Base-by-base conservation (phyloP, 306 rosid genomes). In the Casuarina equisetifolia region DNA sequence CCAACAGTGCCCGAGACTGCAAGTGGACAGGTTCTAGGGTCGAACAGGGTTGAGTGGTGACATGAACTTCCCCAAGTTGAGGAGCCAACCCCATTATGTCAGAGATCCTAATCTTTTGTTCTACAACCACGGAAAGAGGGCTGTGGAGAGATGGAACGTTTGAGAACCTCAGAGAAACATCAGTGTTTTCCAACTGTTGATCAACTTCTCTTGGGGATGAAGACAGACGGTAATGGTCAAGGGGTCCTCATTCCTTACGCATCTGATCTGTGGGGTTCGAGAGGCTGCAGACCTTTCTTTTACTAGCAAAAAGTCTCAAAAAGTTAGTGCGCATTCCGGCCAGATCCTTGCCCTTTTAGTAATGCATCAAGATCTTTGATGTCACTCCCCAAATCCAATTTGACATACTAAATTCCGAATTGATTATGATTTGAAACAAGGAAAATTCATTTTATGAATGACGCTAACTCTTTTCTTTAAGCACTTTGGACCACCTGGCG, bases 61-160 rank as follows among this genome's bases (percentile, higher is more conserved):
- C 52, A 17, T 48, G 17, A 80, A 74, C 90, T 86, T 89, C 93
- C 93, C 82, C 68, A 38, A 79, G 79, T 52, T 84, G 70, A 78
- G 96, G 93, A 89, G 85, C 88, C 86, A 89, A 89, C 88, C 81
- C 67, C 43, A 62, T 73, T 58, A 43, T 44, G 53, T 76, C 72
- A 74, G 54, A 50, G 71, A 25, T 25, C 69, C 76, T 44, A 48
- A 44, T 52, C 43, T 0, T 50, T 20, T 1, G 9, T 20, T 51
- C 3, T 51, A 0, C 3, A 3, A 3, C 13, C 3, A 51, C 13
- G n/a, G 48, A 61, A 40, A 49, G 62, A 19, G 61, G n/a, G 15
- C 32, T 25, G 59, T 15, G 2, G 62, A 35, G 51, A 52, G 68
- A 78, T 38, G 58, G 11, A 4, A 35, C 9, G 11, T 42, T 55